Evolutionary conservation across 1,139 yeast genomes (phyloP).

Genomic region (Suhomyces bribrorum): DNA sequence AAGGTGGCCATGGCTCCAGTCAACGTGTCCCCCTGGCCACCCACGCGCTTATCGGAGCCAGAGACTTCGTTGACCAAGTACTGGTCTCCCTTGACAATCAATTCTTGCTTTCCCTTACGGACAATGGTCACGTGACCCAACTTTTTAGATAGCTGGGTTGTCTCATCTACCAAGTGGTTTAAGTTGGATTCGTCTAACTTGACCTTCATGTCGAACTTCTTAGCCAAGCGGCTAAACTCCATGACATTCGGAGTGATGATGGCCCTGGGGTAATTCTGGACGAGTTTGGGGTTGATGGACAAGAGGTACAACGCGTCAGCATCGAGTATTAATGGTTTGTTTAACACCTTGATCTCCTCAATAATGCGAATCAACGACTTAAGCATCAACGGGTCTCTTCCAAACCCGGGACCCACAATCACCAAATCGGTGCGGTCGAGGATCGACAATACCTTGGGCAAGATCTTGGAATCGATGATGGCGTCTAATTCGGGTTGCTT

Average conservation of each 20-base stretch:
- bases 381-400: constrained; percentile 73
- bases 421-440: constrained; percentile 74
- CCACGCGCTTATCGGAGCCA: constrained; percentile 75
- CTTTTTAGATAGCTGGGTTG: constrained; percentile 49
- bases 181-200: constrained; percentile 27
- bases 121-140: constrained; percentile 68
- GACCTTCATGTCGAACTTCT: constrained; percentile 37
- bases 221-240: constrained; percentile 71
- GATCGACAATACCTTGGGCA: constrained; percentile 57
- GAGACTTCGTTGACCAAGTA: constrained; percentile 39
- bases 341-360: constrained; percentile 50
- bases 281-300: constrained; percentile 54
- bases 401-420: constrained; percentile 93
- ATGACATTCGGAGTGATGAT: constrained; percentile 87
- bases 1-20: constrained; percentile 73
- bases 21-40: constrained; percentile 88
- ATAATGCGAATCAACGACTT: constrained; percentile 59
- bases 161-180: constrained; percentile 27
- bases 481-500: constrained; percentile 22
- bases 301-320: constrained; percentile 83
- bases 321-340: constrained; percentile 74
- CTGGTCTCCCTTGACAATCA: constrained; percentile 54
- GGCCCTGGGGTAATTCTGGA: constrained; percentile 53
- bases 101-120: constrained; percentile 70
- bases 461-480: constrained; percentile 42